Conservation (phyloP, 768 basidiomycete genomes). For the Zangia roseola region DNA sequence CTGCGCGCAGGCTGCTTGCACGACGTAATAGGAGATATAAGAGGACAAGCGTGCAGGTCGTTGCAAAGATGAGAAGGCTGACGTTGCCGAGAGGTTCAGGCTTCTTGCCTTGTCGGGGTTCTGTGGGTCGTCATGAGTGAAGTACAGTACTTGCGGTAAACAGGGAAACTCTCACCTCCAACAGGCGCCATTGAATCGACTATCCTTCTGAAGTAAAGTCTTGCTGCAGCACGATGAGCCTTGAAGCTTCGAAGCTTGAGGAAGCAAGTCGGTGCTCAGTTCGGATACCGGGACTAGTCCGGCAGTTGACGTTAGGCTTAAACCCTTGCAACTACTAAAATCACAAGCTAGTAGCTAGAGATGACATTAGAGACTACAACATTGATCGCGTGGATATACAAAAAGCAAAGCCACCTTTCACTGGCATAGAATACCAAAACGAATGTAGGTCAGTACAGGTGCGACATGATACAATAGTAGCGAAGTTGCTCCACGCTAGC, state of each 20-base stretch:
- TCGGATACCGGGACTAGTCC: too few species aligned
- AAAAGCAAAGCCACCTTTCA: neutral
- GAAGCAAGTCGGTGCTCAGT: too few species aligned
- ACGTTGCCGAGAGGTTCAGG: constrained; percentile 64
- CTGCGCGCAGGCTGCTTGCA: constrained; percentile 51
- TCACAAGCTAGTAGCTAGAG: neutral
- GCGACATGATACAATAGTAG: constrained; percentile 5
- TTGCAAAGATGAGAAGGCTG: constrained; percentile 53
- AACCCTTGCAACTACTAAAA: too few species aligned
- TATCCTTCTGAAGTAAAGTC: neutral
- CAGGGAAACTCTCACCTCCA: constrained; percentile 16
- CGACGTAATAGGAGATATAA: constrained; percentile 66
- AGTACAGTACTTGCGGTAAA: too few species aligned
- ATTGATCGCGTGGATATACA: constrained; percentile 6
- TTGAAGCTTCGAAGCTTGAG: too few species aligned
- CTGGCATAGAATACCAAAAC: constrained; percentile 9
- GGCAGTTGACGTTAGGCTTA: too few species aligned
- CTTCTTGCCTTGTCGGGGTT: constrained; percentile 57
- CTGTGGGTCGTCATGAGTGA: constrained; percentile 33
- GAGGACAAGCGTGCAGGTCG: constrained; percentile 53
- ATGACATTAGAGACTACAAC: constrained; percentile 8
- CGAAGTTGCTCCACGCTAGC: constrained; percentile 11
- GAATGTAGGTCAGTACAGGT: constrained; percentile 6
- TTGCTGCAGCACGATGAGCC: neutral
- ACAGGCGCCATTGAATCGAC: constrained; percentile 20